These are phyloP conservation scores for Zygosaccharomyces pseudobailii DNA, from an alignment of 1,139 yeast species.

Conservation along the genomic window DNA sequence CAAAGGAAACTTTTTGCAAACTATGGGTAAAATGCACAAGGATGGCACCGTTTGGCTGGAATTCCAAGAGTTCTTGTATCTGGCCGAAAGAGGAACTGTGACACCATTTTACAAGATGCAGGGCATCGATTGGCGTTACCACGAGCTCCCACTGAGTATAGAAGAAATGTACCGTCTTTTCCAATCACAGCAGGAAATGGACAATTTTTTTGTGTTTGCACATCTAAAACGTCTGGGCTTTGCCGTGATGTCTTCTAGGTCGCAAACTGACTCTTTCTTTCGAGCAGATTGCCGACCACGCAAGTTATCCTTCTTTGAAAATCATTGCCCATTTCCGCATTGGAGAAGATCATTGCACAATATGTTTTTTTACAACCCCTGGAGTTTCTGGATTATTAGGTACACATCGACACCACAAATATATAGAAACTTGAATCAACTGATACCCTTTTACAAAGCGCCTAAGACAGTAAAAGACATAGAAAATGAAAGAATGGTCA, in stretches of 20 bases:
- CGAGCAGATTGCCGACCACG: slow-evolving; percentile 12
- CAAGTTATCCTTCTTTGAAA: slow-evolving; percentile 9
- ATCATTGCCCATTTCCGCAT: slow-evolving; percentile 18
- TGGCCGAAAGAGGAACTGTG: slow-evolving; percentile 80
- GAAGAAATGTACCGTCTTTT: slow-evolving; percentile 62
- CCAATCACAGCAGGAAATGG: slow-evolving; percentile 42
- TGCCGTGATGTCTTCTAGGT: slow-evolving; percentile 40
- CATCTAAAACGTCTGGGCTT: slow-evolving; percentile 78
- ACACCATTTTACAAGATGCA: slow-evolving; percentile 41
- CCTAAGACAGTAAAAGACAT: slow-evolving; percentile 19
- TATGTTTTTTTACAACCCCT: slow-evolving; percentile 29
- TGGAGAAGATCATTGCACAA: slow-evolving; percentile 22
- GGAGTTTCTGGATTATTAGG: slow-evolving; percentile 26
- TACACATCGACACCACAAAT: slow-evolving; percentile 41
- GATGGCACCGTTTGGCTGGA: slow-evolving; percentile 47
- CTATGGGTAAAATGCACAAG: slow-evolving; percentile 60
- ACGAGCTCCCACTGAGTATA: slow-evolving; percentile 49
- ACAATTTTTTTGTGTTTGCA: slow-evolving; percentile 65
- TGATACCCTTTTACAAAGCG: slow-evolving; percentile 34
- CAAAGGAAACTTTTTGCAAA: slow-evolving; percentile 68
- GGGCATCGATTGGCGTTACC: slow-evolving; percentile 24
- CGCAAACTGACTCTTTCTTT: slow-evolving; percentile 13
- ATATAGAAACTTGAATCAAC: slow-evolving; percentile 36
- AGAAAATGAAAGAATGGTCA: neutral
- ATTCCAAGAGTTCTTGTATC: slow-evolving; percentile 67